phyloP scores from a whole-genome alignment of 306 rosid genomes.

The Citrullus mucosospermus region DNA sequence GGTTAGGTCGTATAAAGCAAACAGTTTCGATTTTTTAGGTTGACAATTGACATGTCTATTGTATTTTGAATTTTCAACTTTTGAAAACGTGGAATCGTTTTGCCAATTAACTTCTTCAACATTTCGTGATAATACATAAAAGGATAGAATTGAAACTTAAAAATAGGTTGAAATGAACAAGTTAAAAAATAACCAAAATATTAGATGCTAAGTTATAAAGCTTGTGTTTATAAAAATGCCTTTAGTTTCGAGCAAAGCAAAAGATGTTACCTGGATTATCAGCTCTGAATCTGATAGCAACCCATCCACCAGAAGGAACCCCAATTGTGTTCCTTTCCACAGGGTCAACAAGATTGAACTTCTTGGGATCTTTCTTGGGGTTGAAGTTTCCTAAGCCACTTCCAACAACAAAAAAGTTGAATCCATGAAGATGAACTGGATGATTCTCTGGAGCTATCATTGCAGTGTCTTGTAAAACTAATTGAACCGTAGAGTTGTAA shows the following conservation, averaged over 20 bases:
- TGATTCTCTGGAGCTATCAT: constrained; percentile 75
- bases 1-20: neutral
- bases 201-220: neutral
- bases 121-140: neutral
- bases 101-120: neutral
- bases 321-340: constrained; percentile 74
- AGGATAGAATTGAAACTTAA: neutral
- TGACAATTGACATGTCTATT: too few relatives aligned
- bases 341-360: constrained; percentile 66
- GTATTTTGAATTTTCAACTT: neutral
- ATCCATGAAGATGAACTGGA: constrained; percentile 80
- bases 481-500: constrained; percentile 59
- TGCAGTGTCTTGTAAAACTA: constrained; percentile 76
- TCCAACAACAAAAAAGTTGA: constrained; percentile 70
- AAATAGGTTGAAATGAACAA: neutral
- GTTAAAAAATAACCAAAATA: neutral
- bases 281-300: constrained; percentile 69
- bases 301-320: constrained; percentile 80
- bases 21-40: neutral
- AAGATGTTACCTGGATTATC: constrained; percentile 67
- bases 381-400: constrained; percentile 64
- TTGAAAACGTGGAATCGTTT: neutral
- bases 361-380: constrained; percentile 37
- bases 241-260: neutral
- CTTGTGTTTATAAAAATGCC: neutral